Evolutionary conservation across 1,284 basidiomycete genomes (phyloP), one percentile per base, ranked within the genome.

Genomic region (Trametes sp.): DNA sequence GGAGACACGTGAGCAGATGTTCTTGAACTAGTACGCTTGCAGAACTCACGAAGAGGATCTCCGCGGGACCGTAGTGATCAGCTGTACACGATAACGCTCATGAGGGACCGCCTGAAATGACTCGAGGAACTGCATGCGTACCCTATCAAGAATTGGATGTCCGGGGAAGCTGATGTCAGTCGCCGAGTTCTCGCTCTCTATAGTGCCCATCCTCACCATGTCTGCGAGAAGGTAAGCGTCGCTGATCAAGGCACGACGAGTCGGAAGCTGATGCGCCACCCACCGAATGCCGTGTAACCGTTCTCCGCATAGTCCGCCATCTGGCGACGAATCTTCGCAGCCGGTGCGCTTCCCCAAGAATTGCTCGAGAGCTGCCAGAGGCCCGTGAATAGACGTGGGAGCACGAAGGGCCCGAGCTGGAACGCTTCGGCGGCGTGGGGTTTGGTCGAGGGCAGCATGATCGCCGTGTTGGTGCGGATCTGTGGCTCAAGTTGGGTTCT

Each of bases 281-380:
- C 24, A 69, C 58, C 62, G 60, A 93, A 93, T 28, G 90, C 87
- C 57, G 81, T 87, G 70, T 87, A 93, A 16, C 91, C 92, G 28
- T 80, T 77, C 36, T 87, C 81, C 57, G 84, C 83, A 70, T 91
- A 85, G 35, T 80, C 82, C 19, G 74, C 78, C 90, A 93, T 93
- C 46, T 84, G 86, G 63, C 84, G 79, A 59, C 87, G 85, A 63
- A 94, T 84, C 73, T 86, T 88, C 26, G 82, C 70, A 2, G 86
- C 84, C 0, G 89, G 80, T 0, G 89, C 89, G 52, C 85, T 89
- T 19, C 92, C 92, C 92, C 92, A 94, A 1, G 90, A 90, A 56
- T 88, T 89, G 73, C 87, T 88, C 16, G 92, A 93, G 38, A 94
- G 83, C 68, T 94, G 92, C 92, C 92, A 94, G 9, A 94, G 82